These are phyloP conservation scores for Suillus subaureus DNA, from an alignment of 768 basidiomycete species.

Conservation along the genomic window DNA sequence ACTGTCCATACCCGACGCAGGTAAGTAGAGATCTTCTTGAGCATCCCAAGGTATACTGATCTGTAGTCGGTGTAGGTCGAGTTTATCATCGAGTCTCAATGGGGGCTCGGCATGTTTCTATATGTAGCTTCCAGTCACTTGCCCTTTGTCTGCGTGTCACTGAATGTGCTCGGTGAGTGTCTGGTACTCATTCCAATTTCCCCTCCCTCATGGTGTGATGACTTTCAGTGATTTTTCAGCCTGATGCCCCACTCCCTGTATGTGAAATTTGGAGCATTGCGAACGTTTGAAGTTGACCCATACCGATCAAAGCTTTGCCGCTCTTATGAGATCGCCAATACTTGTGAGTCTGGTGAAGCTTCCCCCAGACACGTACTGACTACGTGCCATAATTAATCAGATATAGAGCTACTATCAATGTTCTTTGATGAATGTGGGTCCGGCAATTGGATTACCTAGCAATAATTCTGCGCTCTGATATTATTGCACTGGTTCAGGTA, in stretches of 20 bases:
- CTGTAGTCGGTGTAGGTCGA: slow-evolving; percentile 15
- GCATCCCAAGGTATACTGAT: background rate
- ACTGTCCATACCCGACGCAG: background rate
- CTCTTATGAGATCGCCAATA: background rate
- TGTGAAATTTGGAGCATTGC: background rate
- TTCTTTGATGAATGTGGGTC: no score
- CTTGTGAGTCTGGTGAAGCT: background rate
- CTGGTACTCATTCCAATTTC: background rate
- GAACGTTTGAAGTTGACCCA: background rate
- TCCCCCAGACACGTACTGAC: background rate
- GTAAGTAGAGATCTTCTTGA: background rate
- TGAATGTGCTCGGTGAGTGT: background rate
- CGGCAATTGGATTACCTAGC: no score
- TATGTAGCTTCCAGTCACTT: background rate
- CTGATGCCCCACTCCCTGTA: background rate
- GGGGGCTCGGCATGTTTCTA: background rate
- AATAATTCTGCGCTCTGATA: no score
- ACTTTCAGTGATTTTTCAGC: background rate
- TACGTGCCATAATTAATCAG: background rate
- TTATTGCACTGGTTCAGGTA: no score
- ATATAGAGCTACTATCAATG: background rate
- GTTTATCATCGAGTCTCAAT: slow-evolving; percentile 39
- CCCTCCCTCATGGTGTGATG: background rate
- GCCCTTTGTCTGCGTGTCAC: background rate
- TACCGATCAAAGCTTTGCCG: background rate